phyloP scores from a whole-genome alignment of 805 yeast species.

The Suhomyces kilbournensis region DNA sequence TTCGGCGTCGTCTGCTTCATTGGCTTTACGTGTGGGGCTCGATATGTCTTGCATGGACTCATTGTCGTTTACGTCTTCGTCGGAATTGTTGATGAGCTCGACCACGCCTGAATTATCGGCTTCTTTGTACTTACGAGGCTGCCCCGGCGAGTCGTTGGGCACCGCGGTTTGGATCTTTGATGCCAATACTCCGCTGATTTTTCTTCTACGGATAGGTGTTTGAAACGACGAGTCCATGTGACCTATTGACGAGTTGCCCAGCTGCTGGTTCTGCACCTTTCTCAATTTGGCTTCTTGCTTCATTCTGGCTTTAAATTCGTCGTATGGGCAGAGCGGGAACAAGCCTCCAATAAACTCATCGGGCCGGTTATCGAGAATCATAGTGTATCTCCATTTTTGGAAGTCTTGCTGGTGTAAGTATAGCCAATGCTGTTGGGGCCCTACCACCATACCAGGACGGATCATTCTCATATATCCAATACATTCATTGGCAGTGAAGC shows the following conservation, averaged over 20 bases:
- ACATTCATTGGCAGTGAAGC: conserved; percentile 95
- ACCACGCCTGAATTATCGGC: conserved; percentile 28
- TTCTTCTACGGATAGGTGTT: conserved; percentile 70
- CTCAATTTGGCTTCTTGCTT: conserved; percentile 41
- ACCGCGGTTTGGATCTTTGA: conserved; percentile 73
- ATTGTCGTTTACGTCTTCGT: conserved; percentile 31
- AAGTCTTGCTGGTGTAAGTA: conserved; percentile 94
- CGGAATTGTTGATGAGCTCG: conserved; percentile 43
- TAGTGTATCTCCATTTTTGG: conserved; percentile 93
- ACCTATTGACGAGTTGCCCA: conserved; percentile 23
- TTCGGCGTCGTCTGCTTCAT: conserved; percentile 8
- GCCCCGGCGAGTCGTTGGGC: conserved; percentile 94
- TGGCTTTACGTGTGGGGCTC: conserved; percentile 9
- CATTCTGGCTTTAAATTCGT: conserved; percentile 56
- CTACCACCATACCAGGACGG: conserved; percentile 99
- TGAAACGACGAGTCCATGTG: conserved; percentile 51
- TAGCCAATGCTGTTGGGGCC: conserved; percentile 99
- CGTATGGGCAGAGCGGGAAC: conserved; percentile 59
- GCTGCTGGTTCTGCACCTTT: conserved; percentile 32
- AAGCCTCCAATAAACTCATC: conserved; percentile 67
- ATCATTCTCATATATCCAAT: conserved; percentile 95
- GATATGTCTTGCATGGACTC: conserved; percentile 21
- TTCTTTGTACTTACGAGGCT: conserved; percentile 72
- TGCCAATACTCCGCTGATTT: conserved; percentile 65
- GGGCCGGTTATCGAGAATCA: conserved; percentile 70